phyloP scores from a whole-genome alignment of 768 basidiomycete species.

The Boletus eberwhitei region DNA sequence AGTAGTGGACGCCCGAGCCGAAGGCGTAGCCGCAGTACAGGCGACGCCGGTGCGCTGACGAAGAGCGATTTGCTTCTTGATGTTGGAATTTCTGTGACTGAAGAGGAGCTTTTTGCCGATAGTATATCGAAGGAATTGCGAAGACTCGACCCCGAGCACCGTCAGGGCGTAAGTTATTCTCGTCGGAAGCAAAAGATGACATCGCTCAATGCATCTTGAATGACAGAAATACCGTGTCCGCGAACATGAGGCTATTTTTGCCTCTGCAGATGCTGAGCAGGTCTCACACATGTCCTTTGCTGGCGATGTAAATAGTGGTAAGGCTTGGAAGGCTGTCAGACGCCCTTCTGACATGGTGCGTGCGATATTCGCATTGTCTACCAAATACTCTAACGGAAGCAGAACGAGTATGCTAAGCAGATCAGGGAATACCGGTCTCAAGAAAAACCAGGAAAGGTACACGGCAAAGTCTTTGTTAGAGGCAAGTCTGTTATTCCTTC shows the following conservation, averaged over 20 bases:
- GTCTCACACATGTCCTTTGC: conserved; percentile 68
- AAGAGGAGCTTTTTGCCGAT: conserved; percentile 57
- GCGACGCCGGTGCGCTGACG: conserved; percentile 56
- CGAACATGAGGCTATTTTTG: conserved; percentile 79
- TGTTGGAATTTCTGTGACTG: conserved; percentile 36
- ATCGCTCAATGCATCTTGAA: conserved; percentile 4
- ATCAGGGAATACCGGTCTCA: conserved; percentile 77
- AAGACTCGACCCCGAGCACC: conserved; percentile 43
- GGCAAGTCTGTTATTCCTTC: conserved; percentile 42
- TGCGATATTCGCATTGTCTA: conserved; percentile 1
- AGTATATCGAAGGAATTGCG: conserved; percentile 73
- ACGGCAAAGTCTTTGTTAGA: conserved; percentile 94
- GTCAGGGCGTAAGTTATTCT: conserved; percentile 21
- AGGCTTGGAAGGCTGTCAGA: conserved; percentile 84
- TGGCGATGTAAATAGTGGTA: conserved; percentile 78
- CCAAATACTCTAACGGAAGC: neutral
- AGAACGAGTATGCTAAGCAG: conserved; percentile 95
- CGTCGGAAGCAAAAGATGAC: neutral
- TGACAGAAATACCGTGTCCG: conserved; percentile 76
- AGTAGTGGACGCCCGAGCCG: conserved; percentile 49
- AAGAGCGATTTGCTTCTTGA: conserved; percentile 36
- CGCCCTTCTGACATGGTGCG: conserved; percentile 93
- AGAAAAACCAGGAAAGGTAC: conserved; percentile 74
- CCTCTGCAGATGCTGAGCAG: conserved; percentile 68
- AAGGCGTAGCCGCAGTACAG: conserved; percentile 75